Conservation (phyloP, 2,329 filamentous ascomycete genomes). For the Curvularia sp. region DNA sequence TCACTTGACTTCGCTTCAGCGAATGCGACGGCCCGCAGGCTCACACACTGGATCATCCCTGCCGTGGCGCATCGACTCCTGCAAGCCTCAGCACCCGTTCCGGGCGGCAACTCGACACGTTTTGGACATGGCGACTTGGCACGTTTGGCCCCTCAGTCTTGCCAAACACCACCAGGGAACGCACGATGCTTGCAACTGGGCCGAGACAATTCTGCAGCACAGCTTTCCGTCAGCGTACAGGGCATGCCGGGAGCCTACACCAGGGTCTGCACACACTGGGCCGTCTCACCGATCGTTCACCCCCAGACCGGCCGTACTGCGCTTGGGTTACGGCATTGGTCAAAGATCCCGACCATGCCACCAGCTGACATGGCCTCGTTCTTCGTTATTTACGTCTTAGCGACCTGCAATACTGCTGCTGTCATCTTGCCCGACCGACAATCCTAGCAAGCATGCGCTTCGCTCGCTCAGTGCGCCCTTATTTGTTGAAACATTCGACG, state of each 20-base stretch:
- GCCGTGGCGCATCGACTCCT: slow-evolving; percentile 43
- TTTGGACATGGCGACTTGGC: slow-evolving; percentile 43
- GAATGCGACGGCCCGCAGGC: slow-evolving; percentile 50
- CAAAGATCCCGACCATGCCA: slow-evolving; percentile 31
- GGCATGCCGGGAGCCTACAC: slow-evolving; percentile 1
- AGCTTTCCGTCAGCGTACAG: slow-evolving; percentile 10
- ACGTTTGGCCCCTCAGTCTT: slow-evolving; percentile 20
- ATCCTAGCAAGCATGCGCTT: slow-evolving; percentile 13
- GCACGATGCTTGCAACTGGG: slow-evolving; percentile 26
- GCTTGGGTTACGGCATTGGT: slow-evolving; percentile 37
- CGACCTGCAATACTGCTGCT: slow-evolving; percentile 37
- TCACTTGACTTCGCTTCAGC: slow-evolving; percentile 66
- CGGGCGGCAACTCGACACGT: slow-evolving; percentile 49
- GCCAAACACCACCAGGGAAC: slow-evolving; percentile 23
- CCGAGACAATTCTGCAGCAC: slow-evolving; percentile 14
- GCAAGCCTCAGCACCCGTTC: slow-evolving; percentile 48
- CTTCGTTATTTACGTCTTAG: slow-evolving; percentile 26
- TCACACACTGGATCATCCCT: slow-evolving; percentile 45
- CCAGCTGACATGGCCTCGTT: slow-evolving; percentile 38
- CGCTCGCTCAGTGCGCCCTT: slow-evolving; percentile 3
- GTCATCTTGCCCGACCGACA: slow-evolving; percentile 5
- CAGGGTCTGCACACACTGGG: slow-evolving; percentile 23
- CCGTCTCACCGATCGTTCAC: slow-evolving; percentile 37
- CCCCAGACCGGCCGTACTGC: slow-evolving; percentile 49
- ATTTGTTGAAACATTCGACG: slow-evolving; percentile 15